A percentile compares a stretch with the other conserved stretches of the same genome.
Conservation (phyloP, 2,329 filamentous ascomycete genomes). For the Diaporthe sp. region DNA sequence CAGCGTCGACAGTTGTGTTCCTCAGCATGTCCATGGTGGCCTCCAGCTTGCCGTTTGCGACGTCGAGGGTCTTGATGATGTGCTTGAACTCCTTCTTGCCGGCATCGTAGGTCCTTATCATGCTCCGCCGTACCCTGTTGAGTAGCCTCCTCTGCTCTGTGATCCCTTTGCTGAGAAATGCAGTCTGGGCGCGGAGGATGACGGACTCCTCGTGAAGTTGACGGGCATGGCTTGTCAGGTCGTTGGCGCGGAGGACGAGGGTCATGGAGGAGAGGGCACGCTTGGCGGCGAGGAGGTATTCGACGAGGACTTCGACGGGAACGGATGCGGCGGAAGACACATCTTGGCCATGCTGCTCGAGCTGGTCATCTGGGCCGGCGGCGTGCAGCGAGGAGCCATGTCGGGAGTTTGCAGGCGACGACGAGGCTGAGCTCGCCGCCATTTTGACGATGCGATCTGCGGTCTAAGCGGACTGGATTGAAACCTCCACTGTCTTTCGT, state of each 20-base stretch:
- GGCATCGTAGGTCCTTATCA: constrained; percentile 69
- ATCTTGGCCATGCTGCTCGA: constrained; percentile 44
- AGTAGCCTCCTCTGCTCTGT: constrained; percentile 68
- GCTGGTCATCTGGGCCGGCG: not conserved
- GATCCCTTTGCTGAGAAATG: constrained; percentile 76
- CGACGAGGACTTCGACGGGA: constrained; percentile 82
- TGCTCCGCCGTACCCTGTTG: constrained; percentile 62
- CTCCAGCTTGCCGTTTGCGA: constrained; percentile 74
- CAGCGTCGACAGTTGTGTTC: constrained; percentile 73
- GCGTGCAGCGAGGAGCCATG: constrained; percentile 31
- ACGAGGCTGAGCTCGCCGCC: constrained; percentile 38
- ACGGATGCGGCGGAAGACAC: constrained; percentile 56
- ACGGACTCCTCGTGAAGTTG: constrained; percentile 83
- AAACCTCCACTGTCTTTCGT: constrained; percentile 24
- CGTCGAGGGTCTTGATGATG: constrained; percentile 76
- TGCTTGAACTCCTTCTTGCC: constrained; percentile 72
- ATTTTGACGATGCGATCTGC: not conserved
- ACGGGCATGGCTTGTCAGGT: constrained; percentile 84
- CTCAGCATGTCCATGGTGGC: constrained; percentile 76
- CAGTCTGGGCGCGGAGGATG: constrained; percentile 77
- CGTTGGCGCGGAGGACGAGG: constrained; percentile 87
- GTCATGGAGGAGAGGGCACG: constrained; percentile 87
- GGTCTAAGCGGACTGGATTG: not conserved
- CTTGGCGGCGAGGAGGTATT: constrained; percentile 88
- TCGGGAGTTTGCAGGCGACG: constrained; percentile 34